Evolutionary conservation across 805 yeast genomes (phyloP).

Genomic region (Helenozyma rhizophorensis): DNA sequence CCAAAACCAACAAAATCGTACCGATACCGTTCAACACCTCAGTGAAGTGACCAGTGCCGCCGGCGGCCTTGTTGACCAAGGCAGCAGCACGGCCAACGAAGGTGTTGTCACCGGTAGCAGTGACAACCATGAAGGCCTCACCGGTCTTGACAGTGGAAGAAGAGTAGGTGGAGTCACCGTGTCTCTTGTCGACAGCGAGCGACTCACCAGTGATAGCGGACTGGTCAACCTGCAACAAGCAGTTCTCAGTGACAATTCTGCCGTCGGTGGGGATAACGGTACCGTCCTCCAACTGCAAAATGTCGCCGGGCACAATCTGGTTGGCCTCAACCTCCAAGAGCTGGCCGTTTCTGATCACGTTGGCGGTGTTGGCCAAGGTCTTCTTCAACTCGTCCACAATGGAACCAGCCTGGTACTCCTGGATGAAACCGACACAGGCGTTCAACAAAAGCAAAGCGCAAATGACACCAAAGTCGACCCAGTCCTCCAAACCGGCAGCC

Average conservation of each 20-base stretch:
- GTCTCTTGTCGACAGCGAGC: conserved; percentile 86
- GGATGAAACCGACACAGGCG: conserved; percentile 93
- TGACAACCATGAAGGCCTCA: conserved; percentile 89
- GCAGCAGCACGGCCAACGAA: conserved; percentile 98
- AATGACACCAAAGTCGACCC: conserved; percentile 99
- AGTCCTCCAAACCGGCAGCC: conserved; percentile 95
- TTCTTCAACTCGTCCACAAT: conserved; percentile 95
- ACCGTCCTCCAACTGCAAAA: conserved; percentile 90
- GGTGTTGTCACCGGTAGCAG: conserved; percentile 93
- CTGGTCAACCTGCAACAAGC: conserved; percentile 89
- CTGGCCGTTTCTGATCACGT: conserved; percentile 78
- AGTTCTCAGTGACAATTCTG: conserved; percentile 79
- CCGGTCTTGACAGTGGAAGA: conserved; percentile 95
- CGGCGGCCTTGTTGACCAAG: conserved; percentile 89
- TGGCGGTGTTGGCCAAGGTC: conserved; percentile 87
- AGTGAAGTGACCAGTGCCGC: conserved; percentile 93
- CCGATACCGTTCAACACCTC: conserved; percentile 98
- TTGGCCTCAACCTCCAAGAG: conserved; percentile 71
- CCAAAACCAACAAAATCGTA: conserved; percentile 84
- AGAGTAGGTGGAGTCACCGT: conserved; percentile 84
- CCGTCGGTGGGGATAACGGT: conserved; percentile 91
- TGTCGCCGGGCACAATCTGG: conserved; percentile 94
- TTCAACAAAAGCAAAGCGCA: conserved; percentile 80
- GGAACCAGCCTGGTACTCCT: conserved; percentile 97
- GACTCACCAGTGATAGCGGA: conserved; percentile 98